Percentiles rank a stretch among this genome's conserved stretches.
phyloP scores from a whole-genome alignment of 257 asterid genomes.

The Osmanthus fragrans region DNA sequence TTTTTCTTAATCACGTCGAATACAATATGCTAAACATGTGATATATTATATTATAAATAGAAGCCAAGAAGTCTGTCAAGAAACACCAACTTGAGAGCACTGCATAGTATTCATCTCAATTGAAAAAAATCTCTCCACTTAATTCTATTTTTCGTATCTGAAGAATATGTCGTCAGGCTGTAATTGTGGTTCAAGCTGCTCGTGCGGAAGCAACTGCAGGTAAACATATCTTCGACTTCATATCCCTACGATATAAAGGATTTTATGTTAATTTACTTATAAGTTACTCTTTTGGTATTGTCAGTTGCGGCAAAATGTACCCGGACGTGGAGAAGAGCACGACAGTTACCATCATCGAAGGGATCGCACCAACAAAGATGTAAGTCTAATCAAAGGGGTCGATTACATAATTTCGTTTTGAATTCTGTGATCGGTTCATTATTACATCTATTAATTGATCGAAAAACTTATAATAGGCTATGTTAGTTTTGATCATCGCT shows the following conservation, averaged over 20 bases:
- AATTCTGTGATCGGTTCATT: too few relatives aligned
- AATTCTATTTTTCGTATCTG: background rate
- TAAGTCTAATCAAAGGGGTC: background rate
- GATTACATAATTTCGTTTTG: too few relatives aligned
- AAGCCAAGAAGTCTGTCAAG: background rate
- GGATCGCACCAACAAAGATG: slow-evolving; percentile 28
- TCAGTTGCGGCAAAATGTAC: slow-evolving; percentile 28
- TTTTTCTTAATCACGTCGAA: too few relatives aligned
- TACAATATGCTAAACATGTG: too few relatives aligned
- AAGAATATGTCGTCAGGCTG: background rate
- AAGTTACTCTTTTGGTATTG: background rate
- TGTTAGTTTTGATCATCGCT: too few relatives aligned
- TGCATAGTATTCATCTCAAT: background rate
- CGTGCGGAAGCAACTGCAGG: background rate
- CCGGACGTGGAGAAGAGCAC: slow-evolving; percentile 23
- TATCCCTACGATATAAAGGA: background rate
- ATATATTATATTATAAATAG: background rate
- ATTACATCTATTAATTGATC: too few relatives aligned
- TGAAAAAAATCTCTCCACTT: background rate
- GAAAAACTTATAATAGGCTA: too few relatives aligned
- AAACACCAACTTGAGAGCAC: background rate
- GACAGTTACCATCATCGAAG: slow-evolving; percentile 23
- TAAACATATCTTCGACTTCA: background rate
- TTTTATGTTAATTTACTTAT: background rate
- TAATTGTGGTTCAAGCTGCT: background rate